Evolutionary conservation across 345 rosid genomes (phyloP).

Genomic region (Rhodamnia rubescens): DNA sequence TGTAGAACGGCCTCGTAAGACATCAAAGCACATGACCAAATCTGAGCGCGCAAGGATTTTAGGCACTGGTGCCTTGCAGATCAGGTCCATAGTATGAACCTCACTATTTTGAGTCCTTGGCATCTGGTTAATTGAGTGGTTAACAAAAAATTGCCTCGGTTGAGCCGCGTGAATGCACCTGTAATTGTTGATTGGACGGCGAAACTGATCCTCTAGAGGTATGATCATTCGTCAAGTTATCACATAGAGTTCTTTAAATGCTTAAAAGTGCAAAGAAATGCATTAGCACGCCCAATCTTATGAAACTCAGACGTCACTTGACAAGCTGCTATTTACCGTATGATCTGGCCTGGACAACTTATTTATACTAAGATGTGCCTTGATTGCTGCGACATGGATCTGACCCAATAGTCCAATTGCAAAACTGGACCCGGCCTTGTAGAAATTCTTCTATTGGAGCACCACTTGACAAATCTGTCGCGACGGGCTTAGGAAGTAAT

Average conservation of each 20-base stretch:
- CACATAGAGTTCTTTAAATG: neutral
- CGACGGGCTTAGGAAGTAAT: neutral
- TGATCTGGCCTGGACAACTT: neutral
- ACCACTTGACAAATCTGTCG: neutral
- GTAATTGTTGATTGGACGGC: conserved; percentile 89
- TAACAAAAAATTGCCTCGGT: neutral
- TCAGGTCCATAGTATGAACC: conserved; percentile 32
- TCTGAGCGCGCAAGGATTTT: conserved; percentile 82
- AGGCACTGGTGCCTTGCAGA: conserved; percentile 78
- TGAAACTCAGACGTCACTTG: neutral
- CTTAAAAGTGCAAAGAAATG: neutral
- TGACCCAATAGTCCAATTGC: neutral
- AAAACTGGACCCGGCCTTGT: neutral
- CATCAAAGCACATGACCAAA: conserved; percentile 70
- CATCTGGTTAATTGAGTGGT: neutral
- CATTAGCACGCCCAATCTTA: neutral
- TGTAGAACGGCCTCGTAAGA: conserved; percentile 40
- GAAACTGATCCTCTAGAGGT: conserved; percentile 92
- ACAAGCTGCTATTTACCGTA: neutral
- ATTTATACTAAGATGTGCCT: neutral
- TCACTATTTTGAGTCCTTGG: neutral
- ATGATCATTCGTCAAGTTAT: neutral
- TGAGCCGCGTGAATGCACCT: conserved; percentile 84
- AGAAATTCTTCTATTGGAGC: neutral
- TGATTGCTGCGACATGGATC: neutral